Conservation (phyloP, 2,329 filamentous ascomycete species). For the Sphaerulina musiva region DNA sequence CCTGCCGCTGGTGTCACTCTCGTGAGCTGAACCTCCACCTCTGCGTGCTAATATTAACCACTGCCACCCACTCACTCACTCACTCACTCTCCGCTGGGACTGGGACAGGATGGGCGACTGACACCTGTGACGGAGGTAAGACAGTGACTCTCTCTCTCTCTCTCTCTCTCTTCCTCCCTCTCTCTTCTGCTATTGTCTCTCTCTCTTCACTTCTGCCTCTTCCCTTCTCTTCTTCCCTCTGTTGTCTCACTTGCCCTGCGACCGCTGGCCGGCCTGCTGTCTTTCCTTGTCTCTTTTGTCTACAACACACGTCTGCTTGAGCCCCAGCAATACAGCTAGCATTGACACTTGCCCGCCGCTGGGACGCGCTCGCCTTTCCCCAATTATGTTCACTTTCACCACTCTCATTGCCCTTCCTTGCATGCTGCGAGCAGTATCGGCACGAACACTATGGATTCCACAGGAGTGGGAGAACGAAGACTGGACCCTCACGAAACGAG, state of each 20-base stretch:
- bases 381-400: conserved; percentile 13
- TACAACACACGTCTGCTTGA: not conserved
- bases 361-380: conserved; percentile 9
- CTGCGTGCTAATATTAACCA: conserved; percentile 10
- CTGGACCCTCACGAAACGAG: conserved; percentile 21
- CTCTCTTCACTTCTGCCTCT: not conserved
- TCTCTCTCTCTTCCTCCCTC: not conserved
- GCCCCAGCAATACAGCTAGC: not conserved
- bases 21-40: not conserved
- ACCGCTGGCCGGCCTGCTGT: conserved; percentile 13
- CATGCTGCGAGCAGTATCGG: conserved; percentile 16
- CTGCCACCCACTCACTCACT: conserved; percentile 2
- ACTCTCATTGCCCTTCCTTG: conserved; percentile 30
- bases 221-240: conserved; percentile 4
- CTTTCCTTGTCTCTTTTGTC: conserved; percentile 13
- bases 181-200: not conserved
- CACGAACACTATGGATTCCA: conserved; percentile 25
- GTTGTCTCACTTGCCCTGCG: conserved; percentile 11
- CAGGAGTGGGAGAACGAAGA: conserved; percentile 17
- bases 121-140: not conserved
- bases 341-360: conserved; percentile 12
- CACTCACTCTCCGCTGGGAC: conserved; percentile 3
- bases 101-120: no score
- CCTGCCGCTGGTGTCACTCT: conserved; percentile 21
- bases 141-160: conserved; percentile 11